Evolutionary conservation across 1,139 yeast genomes (phyloP), one percentile per base, ranked within the genome.

Genomic region (Diutina mesorugosa): DNA sequence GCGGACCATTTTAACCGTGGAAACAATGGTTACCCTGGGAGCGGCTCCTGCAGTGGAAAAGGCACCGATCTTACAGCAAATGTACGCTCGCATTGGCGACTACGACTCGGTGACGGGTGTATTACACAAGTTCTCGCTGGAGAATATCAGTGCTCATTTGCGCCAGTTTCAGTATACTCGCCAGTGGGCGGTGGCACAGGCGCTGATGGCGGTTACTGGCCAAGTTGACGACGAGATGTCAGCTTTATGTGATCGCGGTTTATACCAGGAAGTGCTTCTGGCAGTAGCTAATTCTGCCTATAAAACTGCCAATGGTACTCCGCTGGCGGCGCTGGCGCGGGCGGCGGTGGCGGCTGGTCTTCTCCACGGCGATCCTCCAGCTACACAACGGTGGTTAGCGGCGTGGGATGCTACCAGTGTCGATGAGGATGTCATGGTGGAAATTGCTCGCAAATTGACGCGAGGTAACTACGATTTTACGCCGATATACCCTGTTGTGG

Each of bases 91-190:
- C 59, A 82, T 93, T 57, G 91, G 90, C 64, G 99, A 95, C 66
- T 80, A 86, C 53, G 99, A 95, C 71, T 85, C 97, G 0, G 75
- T 95, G 52, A 93, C 89, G 66, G 99, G 99, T 21, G 82, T 90
- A 3, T 72, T 93, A 56, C 84, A 89, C 59, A 78, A 79, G 61
- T 87, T 90, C 62, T 83, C 96, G 0, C 79, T 86, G 0, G 81
- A 83, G 55, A 82, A 84, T 60, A 72, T 90, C 56, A 78, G 79
- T 21, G 90, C 89, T 58, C 89, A 89, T 65, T 78, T 91, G 46
- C 73, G 84, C 6, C 88, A 90, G 57, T 84, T 91, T 59, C 95
- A 90, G 63, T 90, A 87, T 61, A n/a, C 30, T 50, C 93, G 90
- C 55, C 85, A 85, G 64, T 90, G 97, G 96, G 79, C 84, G 48